Percentiles rank a stretch among this genome's conserved stretches.
These are phyloP conservation scores for Ganoderma boninense DNA, from an alignment of 1,284 basidiomycete genomes.

Conservation along the genomic window DNA sequence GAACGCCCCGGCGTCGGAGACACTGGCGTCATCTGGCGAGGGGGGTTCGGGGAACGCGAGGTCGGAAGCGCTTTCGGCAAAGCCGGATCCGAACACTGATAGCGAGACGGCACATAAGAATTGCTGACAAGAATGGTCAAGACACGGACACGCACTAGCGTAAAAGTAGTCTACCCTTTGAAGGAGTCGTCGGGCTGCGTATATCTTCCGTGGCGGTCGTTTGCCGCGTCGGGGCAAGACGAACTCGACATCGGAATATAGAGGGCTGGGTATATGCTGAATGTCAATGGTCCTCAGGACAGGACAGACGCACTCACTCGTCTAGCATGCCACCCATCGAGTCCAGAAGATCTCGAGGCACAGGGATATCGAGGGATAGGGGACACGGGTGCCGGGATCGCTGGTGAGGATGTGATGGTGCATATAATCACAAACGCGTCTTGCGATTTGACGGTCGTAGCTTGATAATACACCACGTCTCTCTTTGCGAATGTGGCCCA, in stretches of 20 bases:
- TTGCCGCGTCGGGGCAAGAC: slow-evolving; percentile 64
- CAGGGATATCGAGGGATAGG: slow-evolving; percentile 56
- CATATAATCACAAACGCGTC: slow-evolving; percentile 83
- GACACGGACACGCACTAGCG: slow-evolving; percentile 52
- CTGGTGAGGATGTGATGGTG: slow-evolving; percentile 76
- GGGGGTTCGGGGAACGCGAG: slow-evolving; percentile 32
- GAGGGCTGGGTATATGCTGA: slow-evolving; percentile 46
- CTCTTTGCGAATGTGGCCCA: slow-evolving; percentile 86
- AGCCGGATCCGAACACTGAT: slow-evolving; percentile 76
- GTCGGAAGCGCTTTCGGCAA: slow-evolving; percentile 58
- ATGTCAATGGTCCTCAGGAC: neutral
- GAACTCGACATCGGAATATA: slow-evolving; percentile 87
- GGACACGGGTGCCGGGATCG: slow-evolving; percentile 57
- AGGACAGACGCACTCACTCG: slow-evolving; percentile 47
- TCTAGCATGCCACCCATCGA: slow-evolving; percentile 80
- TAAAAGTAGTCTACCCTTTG: slow-evolving; percentile 80
- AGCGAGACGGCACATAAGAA: neutral
- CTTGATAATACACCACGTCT: slow-evolving; percentile 75
- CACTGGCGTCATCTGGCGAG: slow-evolving; percentile 38
- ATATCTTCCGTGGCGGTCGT: slow-evolving; percentile 58
- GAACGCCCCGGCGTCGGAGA: slow-evolving; percentile 34
- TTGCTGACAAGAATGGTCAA: neutral
- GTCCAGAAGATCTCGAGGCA: slow-evolving; percentile 71
- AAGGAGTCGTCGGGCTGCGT: slow-evolving; percentile 75
- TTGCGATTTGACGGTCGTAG: slow-evolving; percentile 59